phyloP scores from a whole-genome alignment of 768 basidiomycete species.

The Boletus bicolor region DNA sequence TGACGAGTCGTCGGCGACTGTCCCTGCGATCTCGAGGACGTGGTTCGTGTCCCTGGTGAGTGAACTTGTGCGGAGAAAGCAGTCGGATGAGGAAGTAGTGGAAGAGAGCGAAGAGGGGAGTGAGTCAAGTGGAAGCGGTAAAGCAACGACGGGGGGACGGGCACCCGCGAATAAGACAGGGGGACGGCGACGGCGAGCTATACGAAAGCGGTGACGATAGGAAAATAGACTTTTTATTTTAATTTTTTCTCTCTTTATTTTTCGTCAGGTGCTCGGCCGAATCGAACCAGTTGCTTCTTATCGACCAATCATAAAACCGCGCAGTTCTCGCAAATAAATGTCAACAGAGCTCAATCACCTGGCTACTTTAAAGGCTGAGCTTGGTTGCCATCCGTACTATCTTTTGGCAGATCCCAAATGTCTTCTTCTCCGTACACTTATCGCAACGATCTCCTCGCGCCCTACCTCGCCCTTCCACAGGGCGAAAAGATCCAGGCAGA shows the following conservation, averaged over 20 bases:
- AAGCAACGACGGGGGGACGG: conserved; percentile 33
- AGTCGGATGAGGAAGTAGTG: conserved; percentile 20
- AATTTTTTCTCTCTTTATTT: too few species aligned
- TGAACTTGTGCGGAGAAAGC: conserved; percentile 20
- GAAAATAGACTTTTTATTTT: conserved; percentile 16
- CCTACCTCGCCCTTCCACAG: conserved; percentile 86
- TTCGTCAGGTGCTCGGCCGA: neutral
- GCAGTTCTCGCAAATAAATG: conserved; percentile 18
- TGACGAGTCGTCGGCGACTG: conserved; percentile 54
- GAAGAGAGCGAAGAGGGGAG: conserved; percentile 40
- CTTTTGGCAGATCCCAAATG: conserved; percentile 7
- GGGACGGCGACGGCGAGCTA: conserved; percentile 60
- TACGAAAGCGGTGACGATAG: conserved; percentile 39
- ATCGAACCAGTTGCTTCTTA: conserved; percentile 13
- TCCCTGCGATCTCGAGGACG: conserved; percentile 58
- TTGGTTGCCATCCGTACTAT: neutral
- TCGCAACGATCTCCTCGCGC: conserved; percentile 83
- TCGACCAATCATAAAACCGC: conserved; percentile 29
- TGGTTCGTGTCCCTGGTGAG: conserved; percentile 60
- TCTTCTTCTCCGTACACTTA: conserved; percentile 41
- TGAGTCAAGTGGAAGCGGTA: conserved; percentile 46
- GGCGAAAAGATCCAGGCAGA: conserved; percentile 94
- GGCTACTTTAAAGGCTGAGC: conserved; percentile 25
- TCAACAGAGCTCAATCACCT: conserved; percentile 20
- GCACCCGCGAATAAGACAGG: conserved; percentile 52